These are phyloP conservation scores for Clarireedia paspali DNA, from an alignment of 2,329 filamentous ascomycete species.

Conservation along the genomic window DNA sequence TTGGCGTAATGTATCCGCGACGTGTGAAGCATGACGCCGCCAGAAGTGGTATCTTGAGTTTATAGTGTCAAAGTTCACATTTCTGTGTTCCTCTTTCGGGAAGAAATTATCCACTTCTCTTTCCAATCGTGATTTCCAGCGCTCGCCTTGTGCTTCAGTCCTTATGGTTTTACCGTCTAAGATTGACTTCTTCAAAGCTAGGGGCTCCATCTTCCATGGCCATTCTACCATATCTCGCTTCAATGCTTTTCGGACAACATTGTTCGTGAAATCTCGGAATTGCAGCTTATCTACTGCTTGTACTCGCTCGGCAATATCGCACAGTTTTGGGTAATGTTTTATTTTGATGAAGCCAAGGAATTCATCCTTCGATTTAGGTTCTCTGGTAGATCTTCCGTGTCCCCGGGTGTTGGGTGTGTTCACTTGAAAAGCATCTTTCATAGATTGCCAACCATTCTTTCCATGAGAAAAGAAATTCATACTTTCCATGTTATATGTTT, in stretches of 20 bases:
- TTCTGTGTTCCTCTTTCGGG: neutral
- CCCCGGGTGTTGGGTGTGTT: neutral
- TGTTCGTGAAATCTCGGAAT: neutral
- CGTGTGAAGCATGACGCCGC: no score
- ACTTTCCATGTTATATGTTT: no score
- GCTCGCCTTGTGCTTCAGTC: neutral
- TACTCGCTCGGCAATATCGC: neutral
- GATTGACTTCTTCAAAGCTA: neutral
- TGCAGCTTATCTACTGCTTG: neutral
- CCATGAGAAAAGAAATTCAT: no score
- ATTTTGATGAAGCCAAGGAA: neutral
- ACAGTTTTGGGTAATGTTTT: neutral
- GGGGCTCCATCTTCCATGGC: neutral
- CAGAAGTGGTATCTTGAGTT: no score
- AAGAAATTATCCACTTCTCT: neutral
- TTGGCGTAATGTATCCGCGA: no score
- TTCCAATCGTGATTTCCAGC: neutral
- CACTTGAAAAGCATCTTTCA: no score
- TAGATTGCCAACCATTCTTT: no score
- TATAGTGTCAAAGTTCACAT: no score
- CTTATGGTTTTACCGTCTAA: neutral
- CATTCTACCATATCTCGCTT: neutral
- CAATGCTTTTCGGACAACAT: neutral
- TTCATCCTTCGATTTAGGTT: neutral
- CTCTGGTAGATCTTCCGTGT: neutral